Evolutionary conservation across 192 early-diverging fungal genomes (phyloP).

Genomic region (Backusella mclennaniae): DNA sequence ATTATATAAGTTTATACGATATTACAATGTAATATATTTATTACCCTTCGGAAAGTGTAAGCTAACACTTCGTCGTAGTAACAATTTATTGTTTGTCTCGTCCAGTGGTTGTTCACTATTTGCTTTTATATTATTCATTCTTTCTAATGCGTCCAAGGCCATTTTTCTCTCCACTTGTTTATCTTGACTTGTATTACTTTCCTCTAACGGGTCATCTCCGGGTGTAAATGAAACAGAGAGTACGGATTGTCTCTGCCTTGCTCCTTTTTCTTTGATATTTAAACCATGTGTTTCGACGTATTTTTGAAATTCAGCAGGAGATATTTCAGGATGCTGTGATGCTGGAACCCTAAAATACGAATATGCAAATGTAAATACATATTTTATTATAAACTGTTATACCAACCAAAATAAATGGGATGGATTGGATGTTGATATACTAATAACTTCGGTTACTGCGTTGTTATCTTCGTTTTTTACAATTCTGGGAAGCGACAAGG

Average conservation of each 20-base stretch:
- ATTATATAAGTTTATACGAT: background rate
- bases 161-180: background rate
- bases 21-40: background rate
- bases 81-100: background rate
- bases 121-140: background rate
- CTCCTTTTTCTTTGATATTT: slow-evolving; percentile 1
- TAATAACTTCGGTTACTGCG: slow-evolving; percentile 21
- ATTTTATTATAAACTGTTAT: background rate
- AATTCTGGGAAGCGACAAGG: slow-evolving; percentile 7
- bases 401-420: slow-evolving; percentile 32
- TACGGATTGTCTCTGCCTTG: slow-evolving; percentile 25
- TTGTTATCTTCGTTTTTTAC: slow-evolving; percentile 1
- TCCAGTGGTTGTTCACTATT: background rate
- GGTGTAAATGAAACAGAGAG: slow-evolving; percentile 32
- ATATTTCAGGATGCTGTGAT: slow-evolving; percentile 32
- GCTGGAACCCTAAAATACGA: slow-evolving; percentile 25
- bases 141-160: slow-evolving; percentile 2
- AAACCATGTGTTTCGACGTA: slow-evolving; percentile 28
- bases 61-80: slow-evolving; percentile 20
- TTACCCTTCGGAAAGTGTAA: slow-evolving; percentile 17
- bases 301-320: slow-evolving; percentile 31
- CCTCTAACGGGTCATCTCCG: background rate
- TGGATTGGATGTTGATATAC: slow-evolving; percentile 27
- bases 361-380: background rate
- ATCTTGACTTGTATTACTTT: background rate